phyloP scores from a whole-genome alignment of 768 basidiomycete genomes.

The Hypholoma fasciculare region DNA sequence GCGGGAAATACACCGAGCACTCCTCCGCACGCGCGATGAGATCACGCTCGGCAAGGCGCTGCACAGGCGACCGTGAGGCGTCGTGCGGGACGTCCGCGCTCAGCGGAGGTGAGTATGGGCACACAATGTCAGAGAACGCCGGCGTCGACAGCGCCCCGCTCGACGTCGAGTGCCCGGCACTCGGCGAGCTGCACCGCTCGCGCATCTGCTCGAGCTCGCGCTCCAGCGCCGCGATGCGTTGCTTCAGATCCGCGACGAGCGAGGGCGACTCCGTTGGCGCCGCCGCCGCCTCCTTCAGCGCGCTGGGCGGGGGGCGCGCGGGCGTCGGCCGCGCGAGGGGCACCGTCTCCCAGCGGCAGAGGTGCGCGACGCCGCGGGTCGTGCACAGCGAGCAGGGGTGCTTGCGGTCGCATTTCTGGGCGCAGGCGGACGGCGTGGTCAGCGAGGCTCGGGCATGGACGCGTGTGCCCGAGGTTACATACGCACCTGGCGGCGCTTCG shows the following conservation, averaged over 20 bases:
- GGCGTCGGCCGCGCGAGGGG: slow-evolving; percentile 43
- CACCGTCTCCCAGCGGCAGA: slow-evolving; percentile 47
- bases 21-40: not conserved
- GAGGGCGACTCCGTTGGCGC: slow-evolving; percentile 10
- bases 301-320: slow-evolving; percentile 32
- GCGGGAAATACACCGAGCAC: not conserved
- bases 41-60: slow-evolving; percentile 5
- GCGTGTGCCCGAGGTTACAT: not conserved
- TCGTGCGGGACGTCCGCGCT: not conserved
- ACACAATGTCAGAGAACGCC: slow-evolving; percentile 10
- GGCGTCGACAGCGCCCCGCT: slow-evolving; percentile 11
- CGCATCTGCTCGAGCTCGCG: slow-evolving; percentile 19
- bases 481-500: slow-evolving; percentile 53
- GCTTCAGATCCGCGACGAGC: slow-evolving; percentile 20
- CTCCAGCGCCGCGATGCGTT: slow-evolving; percentile 28
- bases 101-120: slow-evolving; percentile 7
- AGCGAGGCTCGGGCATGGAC: slow-evolving; percentile 1
- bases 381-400: slow-evolving; percentile 43
- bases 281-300: slow-evolving; percentile 18
- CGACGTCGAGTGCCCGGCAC: slow-evolving; percentile 5
- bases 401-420: slow-evolving; percentile 52
- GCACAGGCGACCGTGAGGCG: not conserved
- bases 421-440: slow-evolving; percentile 2
- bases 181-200: slow-evolving; percentile 12
- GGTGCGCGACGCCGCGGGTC: slow-evolving; percentile 38